Evolutionary conservation across 2,329 filamentous ascomycete species (phyloP), one percentile per base, ranked within the genome.

Genomic region (Neoscytalidium dimidiatum): DNA sequence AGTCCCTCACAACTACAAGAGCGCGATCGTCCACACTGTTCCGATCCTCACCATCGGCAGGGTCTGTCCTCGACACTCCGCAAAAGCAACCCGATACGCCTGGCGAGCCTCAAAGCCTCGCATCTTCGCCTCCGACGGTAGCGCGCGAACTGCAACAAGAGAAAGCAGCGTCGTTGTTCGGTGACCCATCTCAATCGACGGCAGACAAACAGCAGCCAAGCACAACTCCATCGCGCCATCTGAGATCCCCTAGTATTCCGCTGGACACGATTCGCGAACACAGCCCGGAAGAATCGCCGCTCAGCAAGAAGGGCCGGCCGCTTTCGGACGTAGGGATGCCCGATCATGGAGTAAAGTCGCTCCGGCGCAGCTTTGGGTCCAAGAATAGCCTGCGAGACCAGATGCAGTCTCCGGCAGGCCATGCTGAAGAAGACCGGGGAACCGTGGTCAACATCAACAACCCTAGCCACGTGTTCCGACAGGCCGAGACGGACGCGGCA

Each of bases 221-320:
- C 48, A 44, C 41, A n/a, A 58, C 63, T 5, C 72, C 76, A 19
- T 66, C 68, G 44, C 73, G 71, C 62, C 70, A 73, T 38, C 51
- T 68, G 46, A 70, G 69, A 63, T 73, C 75, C 23, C 71, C 73
- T 17, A 75, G 72, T 58, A 66, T 68, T 13, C 73, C 74, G 26
- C 81, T 88, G 8, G 79, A 82, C 21, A 78, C 83, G 1, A 87
- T 87, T 68, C 79, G 78, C 33, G 85, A 87, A 71, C 71, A 80
- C 62, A 79, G 78, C 64, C 80, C 81, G 49, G 79, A 81, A 63
- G 76, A 79, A 51, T 77, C 75, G 48, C 70, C 73, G 8, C 69
- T 78, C 33, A 71, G 72, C 66, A 80, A 81, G 71, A 77, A 79
- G 69, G 78, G 77, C 62, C 81, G 80, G 14, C 72, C 77, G 6